These are phyloP conservation scores for Logfia minima DNA, from an alignment of 129 eudicot species.

Conservation along the genomic window DNA sequence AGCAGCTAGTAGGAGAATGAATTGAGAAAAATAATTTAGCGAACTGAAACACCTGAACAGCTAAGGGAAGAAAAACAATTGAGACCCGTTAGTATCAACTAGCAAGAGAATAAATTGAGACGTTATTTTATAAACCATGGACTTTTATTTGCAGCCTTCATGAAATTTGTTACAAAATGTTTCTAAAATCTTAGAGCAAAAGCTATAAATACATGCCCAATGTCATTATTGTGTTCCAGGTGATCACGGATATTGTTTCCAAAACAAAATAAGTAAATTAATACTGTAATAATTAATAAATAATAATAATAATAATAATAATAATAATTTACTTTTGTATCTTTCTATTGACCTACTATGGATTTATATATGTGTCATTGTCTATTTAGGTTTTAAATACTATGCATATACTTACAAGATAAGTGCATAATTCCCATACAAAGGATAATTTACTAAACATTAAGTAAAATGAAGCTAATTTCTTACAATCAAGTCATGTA, in stretches of 20 bases:
- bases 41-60: no score
- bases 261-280: background rate
- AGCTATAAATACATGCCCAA: background rate
- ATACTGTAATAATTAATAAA: no score
- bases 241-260: background rate
- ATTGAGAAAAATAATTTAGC: no score
- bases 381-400: background rate
- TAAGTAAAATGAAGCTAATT: background rate
- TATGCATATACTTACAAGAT: background rate
- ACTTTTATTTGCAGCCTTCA: no score
- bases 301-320: no score
- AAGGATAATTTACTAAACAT: background rate
- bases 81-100: no score
- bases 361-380: background rate
- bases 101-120: no score
- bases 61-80: no score
- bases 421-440: no score
- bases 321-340: no score
- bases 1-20: no score
- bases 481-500: background rate
- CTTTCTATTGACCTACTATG: background rate
- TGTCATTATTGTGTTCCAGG: background rate
- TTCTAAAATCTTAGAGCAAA: background rate
- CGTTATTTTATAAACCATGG: no score
- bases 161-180: background rate